Percentiles rank a stretch among this genome's conserved stretches.
phyloP scores from a whole-genome alignment of 78 protist species.

The Dictyostelium capitatum region DNA sequence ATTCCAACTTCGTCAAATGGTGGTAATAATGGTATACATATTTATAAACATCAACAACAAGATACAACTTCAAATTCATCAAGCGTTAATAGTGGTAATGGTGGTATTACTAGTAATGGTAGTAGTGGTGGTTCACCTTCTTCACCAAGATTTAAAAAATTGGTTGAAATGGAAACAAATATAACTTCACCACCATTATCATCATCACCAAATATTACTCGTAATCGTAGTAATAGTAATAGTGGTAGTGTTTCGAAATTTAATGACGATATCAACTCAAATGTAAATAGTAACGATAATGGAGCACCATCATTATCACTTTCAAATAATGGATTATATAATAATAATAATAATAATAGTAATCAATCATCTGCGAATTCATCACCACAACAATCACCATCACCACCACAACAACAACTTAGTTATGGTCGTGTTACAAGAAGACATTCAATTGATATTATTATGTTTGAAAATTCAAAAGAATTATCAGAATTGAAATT shows the following conservation, averaged over 20 bases:
- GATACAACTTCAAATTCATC: not conserved
- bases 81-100: too few relatives aligned
- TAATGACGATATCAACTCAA: too few relatives aligned
- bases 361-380: not conserved
- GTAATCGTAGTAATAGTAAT: not conserved
- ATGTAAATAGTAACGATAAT: not conserved
- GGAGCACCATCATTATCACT: not conserved
- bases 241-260: not conserved
- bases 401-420: constrained; percentile 4
- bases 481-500: constrained; percentile 4
- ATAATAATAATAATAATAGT: not conserved
- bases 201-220: not conserved
- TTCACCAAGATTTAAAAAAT: constrained; percentile 4
- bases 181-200: not conserved
- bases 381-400: not conserved
- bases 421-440: constrained; percentile 30
- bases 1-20: constrained; percentile 3
- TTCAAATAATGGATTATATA: not conserved
- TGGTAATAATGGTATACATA: not conserved
- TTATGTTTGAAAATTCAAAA: constrained; percentile 23
- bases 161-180: not conserved
- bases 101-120: too few relatives aligned
- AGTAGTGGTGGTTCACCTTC: not conserved
- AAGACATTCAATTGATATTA: constrained; percentile 66
- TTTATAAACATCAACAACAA: not conserved